Evolutionary conservation across 169 alveolate genomes (phyloP).

Genomic region (Plasmodium reichenowi): DNA sequence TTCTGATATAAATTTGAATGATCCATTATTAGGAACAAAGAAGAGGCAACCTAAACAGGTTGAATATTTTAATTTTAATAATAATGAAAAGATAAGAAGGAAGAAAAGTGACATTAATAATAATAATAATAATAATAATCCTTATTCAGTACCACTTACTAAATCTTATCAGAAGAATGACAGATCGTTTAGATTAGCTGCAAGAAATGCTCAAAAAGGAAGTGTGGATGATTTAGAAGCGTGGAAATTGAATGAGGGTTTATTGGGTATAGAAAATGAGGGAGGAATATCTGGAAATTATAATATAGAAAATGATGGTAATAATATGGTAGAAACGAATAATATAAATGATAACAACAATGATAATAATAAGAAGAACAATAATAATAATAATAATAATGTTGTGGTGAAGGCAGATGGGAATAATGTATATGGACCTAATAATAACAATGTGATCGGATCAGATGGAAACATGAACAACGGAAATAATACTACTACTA

Average conservation of each 20-base stretch:
- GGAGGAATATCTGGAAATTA: neutral
- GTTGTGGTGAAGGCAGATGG: neutral
- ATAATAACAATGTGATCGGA: neutral
- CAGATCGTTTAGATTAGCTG: conserved; percentile 63
- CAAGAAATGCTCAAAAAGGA: conserved; percentile 74
- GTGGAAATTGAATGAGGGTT: conserved; percentile 2
- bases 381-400: neutral
- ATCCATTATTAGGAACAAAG: conserved; percentile 8
- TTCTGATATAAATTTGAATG: conserved; percentile 35
- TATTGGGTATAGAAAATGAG: neutral
- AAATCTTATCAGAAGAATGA: conserved; percentile 58
- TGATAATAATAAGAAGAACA: neutral
- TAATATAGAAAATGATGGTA: neutral
- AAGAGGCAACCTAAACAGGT: conserved; percentile 74
- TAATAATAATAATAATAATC: conserved; percentile 50
- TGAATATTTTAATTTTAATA: conserved; percentile 42
- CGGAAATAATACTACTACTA: neutral
- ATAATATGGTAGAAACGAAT: neutral
- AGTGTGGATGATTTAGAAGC: conserved; percentile 8
- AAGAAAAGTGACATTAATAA: conserved; percentile 30
- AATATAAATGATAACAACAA: neutral
- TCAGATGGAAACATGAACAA: neutral
- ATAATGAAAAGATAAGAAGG: conserved; percentile 29
- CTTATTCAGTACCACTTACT: conserved; percentile 41
- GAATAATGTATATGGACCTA: neutral